Percentiles rank a stretch among this genome's conserved stretches.
phyloP scores from a whole-genome alignment of 306 rosid genomes.

The Cucumis cinereus region DNA sequence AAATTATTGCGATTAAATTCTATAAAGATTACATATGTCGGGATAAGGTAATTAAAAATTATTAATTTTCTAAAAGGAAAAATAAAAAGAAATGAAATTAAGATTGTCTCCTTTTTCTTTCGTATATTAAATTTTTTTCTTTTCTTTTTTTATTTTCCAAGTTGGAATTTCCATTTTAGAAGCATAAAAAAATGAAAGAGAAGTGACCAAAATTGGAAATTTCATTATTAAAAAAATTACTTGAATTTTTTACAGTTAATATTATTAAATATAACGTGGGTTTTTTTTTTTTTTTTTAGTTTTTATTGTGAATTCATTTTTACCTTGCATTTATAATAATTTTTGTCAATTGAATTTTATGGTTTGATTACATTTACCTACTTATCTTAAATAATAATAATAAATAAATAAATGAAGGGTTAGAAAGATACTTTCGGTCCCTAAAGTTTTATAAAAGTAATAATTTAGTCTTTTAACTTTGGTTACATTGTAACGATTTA shows the following conservation, averaged over 20 bases:
- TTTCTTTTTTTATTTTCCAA: not conserved
- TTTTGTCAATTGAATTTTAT: no score
- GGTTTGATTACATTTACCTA: no score
- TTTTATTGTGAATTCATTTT: not conserved
- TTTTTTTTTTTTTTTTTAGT: no score
- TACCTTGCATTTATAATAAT: not conserved
- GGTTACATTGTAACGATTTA: no score
- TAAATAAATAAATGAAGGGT: no score
- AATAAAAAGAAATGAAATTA: not conserved
- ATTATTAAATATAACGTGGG: no score
- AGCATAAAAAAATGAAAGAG: not conserved
- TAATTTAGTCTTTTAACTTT: no score
- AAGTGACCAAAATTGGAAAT: not conserved
- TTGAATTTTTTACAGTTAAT: no score
- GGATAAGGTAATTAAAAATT: not conserved
- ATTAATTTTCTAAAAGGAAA: not conserved
- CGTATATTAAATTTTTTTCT: not conserved
- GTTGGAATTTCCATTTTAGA: not conserved
- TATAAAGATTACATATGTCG: not conserved
- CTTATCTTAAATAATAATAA: no score
- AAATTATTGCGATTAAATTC: not conserved
- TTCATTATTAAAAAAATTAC: not conserved
- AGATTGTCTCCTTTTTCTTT: not conserved
- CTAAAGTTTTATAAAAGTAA: no score
- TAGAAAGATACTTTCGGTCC: no score